Percentiles rank a stretch among this genome's conserved stretches.
Conservation (phyloP, 2,329 filamentous ascomycete genomes). For the Ustulina deusta region DNA sequence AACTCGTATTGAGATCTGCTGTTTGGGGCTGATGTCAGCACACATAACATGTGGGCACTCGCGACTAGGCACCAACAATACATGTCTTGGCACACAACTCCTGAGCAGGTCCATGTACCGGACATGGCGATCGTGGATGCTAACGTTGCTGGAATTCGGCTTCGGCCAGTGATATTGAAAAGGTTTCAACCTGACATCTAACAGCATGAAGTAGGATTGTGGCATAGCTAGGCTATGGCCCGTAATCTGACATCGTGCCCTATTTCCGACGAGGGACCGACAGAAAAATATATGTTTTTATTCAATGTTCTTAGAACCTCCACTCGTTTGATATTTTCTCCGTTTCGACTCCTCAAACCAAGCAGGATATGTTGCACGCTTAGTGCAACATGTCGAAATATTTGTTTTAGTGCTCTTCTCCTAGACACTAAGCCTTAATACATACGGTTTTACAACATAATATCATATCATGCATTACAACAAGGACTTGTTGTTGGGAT, state of each 20-base stretch:
- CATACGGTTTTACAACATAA: too few species aligned
- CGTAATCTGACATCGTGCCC: neutral
- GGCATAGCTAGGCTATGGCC: neutral
- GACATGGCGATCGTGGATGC: neutral
- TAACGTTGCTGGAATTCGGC: neutral
- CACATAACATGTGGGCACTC: neutral
- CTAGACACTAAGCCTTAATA: neutral
- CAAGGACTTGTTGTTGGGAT: slow-evolving; percentile 20
- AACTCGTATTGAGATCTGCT: neutral
- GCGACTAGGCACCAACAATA: slow-evolving; percentile 23
- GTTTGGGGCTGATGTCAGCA: slow-evolving; percentile 17
- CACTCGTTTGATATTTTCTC: neutral
- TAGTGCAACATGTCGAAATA: neutral
- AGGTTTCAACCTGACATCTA: neutral
- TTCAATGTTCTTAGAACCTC: neutral
- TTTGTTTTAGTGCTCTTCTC: neutral
- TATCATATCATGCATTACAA: slow-evolving; percentile 2
- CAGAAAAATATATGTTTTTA: neutral
- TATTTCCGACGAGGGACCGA: neutral
- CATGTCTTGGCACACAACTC: neutral
- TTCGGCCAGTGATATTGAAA: neutral
- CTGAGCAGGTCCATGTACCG: neutral
- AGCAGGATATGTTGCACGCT: too few species aligned
- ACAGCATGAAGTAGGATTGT: neutral
- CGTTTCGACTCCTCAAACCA: neutral